Conservation (phyloP, 352 stramenopile genomes). For the Phytophthora foliorum region DNA sequence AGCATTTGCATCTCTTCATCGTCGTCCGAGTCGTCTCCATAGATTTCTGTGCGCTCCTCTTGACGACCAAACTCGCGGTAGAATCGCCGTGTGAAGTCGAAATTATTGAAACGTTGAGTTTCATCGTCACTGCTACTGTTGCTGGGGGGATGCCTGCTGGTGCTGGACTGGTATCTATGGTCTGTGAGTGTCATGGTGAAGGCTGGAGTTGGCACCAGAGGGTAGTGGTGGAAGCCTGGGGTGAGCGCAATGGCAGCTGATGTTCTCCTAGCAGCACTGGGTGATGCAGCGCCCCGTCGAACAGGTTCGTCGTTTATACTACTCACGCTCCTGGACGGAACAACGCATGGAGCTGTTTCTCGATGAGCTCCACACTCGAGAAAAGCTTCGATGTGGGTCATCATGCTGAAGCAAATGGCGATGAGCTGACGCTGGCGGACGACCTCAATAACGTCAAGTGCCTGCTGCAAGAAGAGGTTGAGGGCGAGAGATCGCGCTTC, state of each 20-base stretch:
- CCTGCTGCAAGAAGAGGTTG: conserved; percentile 68
- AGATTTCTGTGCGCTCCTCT: conserved; percentile 23
- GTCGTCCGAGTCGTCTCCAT: conserved; percentile 52
- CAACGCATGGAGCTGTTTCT: conserved; percentile 11
- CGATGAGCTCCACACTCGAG: conserved; percentile 59
- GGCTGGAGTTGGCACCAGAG: conserved; percentile 34
- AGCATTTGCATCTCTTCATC: conserved; percentile 63
- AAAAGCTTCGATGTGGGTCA: conserved; percentile 73
- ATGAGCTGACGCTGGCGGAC: conserved; percentile 70
- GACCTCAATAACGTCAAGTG: conserved; percentile 62
- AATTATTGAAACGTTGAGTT: conserved; percentile 37
- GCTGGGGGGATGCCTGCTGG: conserved; percentile 22
- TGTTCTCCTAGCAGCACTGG: conserved; percentile 29
- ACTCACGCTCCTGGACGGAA: conserved; percentile 11
- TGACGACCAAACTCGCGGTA: conserved; percentile 48
- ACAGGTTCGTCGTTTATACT: conserved; percentile 6
- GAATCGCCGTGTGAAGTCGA: conserved; percentile 46
- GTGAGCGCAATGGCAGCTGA: conserved; percentile 39
- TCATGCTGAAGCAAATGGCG: conserved; percentile 79
- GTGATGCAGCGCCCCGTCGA: conserved; percentile 17
- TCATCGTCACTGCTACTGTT: conserved; percentile 26
- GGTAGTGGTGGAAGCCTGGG: conserved; percentile 36
- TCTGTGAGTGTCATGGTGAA: conserved; percentile 36
- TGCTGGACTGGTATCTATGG: conserved; percentile 21
- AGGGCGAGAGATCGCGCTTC: conserved; percentile 69